Evolutionary conservation across 306 rosid genomes (phyloP), one percentile per base, ranked within the genome.

Genomic region (Pyrus betulifolia): DNA sequence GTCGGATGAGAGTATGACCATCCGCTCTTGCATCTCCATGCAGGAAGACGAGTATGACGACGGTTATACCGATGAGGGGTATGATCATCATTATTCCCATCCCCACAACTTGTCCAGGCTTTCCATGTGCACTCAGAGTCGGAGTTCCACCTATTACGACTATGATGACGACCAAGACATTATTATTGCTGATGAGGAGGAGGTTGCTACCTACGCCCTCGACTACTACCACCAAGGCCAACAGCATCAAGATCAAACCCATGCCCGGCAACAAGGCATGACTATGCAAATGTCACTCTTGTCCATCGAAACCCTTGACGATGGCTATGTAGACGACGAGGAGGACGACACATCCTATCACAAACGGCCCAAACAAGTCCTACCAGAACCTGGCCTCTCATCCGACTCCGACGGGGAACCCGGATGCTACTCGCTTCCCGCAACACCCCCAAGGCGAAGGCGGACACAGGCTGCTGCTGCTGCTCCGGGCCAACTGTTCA

Each of bases 341-440:
- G 45, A 40, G 45, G 11, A 40, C 45, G 45, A 40, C 45, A 40
- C 45, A 40, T 40, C 45, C 45, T 40, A 40, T 9, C 45, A 40
- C 45, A 68, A 76, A 71, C 73, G 63, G 31, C 17, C 21, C 27
- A 70, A 15, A 17, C 78, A 85, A 65, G 84, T 60, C 76, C 12
- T 25, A 22, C 10, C 30, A 27, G 66, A 45, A 9, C 18, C 54
- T 6, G 76, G 70, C 11, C 54, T 76, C 38, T 81, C 83, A 3
- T 84, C 92, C 0, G 93, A 85, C 31, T 92, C 96, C 12, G 97
- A 88, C 25, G 70, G 42, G 25, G 97, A 92, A 12, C 66, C 55
- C 18, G 85, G 81, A 10, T 89, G 85, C 59, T 82, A 76, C 70
- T 90, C 97, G 8, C 70, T 90, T 30, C 96, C 96, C 21, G 85